phyloP scores from a whole-genome alignment of 2,329 filamentous ascomycete genomes.

The Clarireedia monteithiana region DNA sequence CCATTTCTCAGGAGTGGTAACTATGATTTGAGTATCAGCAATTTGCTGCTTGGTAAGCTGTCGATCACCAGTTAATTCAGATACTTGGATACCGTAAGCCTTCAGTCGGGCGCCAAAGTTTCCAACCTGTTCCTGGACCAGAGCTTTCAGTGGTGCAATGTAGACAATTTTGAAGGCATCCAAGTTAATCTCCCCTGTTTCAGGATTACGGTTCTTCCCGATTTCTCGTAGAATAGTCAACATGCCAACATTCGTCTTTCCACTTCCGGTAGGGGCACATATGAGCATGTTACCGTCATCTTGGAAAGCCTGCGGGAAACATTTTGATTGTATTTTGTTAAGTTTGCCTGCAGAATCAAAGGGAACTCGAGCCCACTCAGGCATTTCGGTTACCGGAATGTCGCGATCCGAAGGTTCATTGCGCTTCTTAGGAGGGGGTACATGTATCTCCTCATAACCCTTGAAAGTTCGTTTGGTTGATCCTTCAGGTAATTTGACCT shows the following conservation, averaged over 20 bases:
- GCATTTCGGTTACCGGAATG: conserved; percentile 79
- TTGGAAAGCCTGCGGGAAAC: conserved; percentile 82
- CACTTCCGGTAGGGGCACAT: conserved; percentile 92
- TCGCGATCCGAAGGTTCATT: conserved; percentile 72
- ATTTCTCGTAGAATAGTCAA: conserved; percentile 92
- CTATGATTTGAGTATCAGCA: conserved; percentile 93
- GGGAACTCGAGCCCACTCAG: conserved; percentile 81
- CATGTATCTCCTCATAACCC: conserved; percentile 97
- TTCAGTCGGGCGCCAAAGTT: conserved; percentile 92
- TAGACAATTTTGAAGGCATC: conserved; percentile 99
- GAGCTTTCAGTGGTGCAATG: conserved; percentile 88
- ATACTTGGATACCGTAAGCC: conserved; percentile 82
- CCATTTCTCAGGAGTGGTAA: conserved; percentile 98
- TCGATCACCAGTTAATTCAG: conserved; percentile 94
- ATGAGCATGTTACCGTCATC: conserved; percentile 97
- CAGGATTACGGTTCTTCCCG: conserved; percentile 83
- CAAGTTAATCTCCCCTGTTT: conserved; percentile 88
- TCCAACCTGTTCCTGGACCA: conserved; percentile 96
- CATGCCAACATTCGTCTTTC: conserved; percentile 99
- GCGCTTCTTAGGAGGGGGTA: conserved; percentile 84
- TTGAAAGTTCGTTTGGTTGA: conserved; percentile 95
- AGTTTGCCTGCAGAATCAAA: conserved; percentile 82
- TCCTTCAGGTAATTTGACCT: conserved; percentile 85
- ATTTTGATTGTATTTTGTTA: conserved; percentile 93
- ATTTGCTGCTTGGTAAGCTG: conserved; percentile 99